phyloP scores from a whole-genome alignment of 169 alveolate species.

The Eimeria mitis region DNA sequence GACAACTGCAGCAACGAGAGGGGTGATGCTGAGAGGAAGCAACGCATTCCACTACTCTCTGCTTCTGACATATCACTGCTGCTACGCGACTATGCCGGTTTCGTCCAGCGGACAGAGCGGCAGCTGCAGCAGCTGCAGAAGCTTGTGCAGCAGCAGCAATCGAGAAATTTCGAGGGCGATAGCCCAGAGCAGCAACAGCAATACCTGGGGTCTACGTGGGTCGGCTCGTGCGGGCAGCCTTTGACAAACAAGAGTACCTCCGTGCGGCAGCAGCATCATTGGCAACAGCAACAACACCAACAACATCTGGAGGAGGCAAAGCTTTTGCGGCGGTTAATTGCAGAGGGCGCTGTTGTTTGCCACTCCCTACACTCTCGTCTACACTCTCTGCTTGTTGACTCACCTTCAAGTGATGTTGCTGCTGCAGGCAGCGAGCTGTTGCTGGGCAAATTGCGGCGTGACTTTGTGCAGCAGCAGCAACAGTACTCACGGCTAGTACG shows the following conservation, averaged over 20 bases:
- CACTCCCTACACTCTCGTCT: conserved; percentile 39
- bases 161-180: neutral
- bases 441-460: conserved; percentile 40
- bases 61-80: conserved; percentile 29
- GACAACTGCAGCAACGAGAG: neutral
- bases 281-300: neutral
- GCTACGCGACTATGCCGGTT: conserved; percentile 55
- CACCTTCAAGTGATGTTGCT: neutral
- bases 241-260: neutral
- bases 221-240: neutral
- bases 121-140: conserved; percentile 36
- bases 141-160: conserved; percentile 35
- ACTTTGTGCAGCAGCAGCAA: conserved; percentile 57
- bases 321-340: neutral
- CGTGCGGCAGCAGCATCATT: conserved; percentile 25
- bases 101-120: conserved; percentile 44
- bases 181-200: neutral
- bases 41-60: neutral
- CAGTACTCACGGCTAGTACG: conserved; percentile 36
- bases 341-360: conserved; percentile 53
- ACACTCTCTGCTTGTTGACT: conserved; percentile 6
- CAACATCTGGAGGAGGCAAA: conserved; percentile 14
- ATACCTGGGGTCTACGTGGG: neutral
- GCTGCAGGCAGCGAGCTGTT: conserved; percentile 40
- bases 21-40: neutral